Percentiles rank a stretch among this genome's conserved stretches.
Conservation (phyloP, 805 yeast genomes). For the Metschnikowia lochheadii region DNA sequence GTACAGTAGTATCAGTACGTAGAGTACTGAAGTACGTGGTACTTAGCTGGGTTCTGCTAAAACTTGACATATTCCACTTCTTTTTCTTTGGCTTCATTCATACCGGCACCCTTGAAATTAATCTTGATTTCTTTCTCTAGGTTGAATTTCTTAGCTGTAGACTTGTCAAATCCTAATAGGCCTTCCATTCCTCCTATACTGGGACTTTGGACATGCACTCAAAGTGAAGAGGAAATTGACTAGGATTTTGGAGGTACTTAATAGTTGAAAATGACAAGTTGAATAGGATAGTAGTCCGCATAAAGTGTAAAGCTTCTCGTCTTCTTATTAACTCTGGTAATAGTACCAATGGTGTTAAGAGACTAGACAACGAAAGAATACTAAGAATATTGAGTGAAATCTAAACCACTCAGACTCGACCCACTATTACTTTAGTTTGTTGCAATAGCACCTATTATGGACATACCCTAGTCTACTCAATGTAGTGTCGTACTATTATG, state of each 20-base stretch:
- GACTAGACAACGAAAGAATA: not conserved
- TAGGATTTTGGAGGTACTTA: conserved; percentile 57
- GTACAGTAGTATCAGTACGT: too few relatives aligned
- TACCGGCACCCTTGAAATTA: conserved; percentile 85
- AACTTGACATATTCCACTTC: conserved; percentile 93
- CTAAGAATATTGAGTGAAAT: too few relatives aligned
- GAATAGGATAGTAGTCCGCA: conserved; percentile 10
- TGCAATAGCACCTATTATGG: too few relatives aligned
- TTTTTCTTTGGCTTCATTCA: conserved; percentile 91
- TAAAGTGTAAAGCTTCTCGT: conserved; percentile 2
- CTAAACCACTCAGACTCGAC: too few relatives aligned
- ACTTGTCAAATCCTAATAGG: conserved; percentile 71
- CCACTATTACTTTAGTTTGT: too few relatives aligned
- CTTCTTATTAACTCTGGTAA: not conserved
- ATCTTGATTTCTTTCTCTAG: conserved; percentile 80
- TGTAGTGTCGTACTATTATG: too few relatives aligned
- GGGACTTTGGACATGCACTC: conserved; percentile 74
- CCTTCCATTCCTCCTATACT: conserved; percentile 50
- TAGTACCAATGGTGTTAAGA: conserved; percentile 1
- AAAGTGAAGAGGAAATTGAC: conserved; percentile 85
- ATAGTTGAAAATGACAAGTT: conserved; percentile 11
- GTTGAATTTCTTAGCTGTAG: conserved; percentile 75
- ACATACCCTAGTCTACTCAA: too few relatives aligned
- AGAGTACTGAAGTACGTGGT: conserved; percentile 20
- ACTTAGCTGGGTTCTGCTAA: conserved; percentile 74